These are phyloP conservation scores for Neospermospora avenae DNA, from an alignment of 2,329 filamentous ascomycete genomes.

Conservation along the genomic window DNA sequence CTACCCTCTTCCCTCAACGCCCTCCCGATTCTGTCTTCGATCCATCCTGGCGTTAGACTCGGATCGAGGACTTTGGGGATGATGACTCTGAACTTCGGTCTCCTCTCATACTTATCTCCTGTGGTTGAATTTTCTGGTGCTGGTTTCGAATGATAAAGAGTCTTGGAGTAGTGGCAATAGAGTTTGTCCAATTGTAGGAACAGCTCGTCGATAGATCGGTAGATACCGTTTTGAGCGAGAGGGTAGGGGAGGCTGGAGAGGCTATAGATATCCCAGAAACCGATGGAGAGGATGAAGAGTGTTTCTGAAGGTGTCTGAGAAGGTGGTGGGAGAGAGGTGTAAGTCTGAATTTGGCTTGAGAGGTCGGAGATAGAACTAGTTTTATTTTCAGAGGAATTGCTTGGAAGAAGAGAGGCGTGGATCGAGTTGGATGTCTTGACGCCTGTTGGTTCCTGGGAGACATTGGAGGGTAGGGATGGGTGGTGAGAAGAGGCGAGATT, in stretches of 20 bases:
- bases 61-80: conserved; percentile 52
- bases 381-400: not conserved
- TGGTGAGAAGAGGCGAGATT: conserved; percentile 30
- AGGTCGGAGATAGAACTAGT: conserved; percentile 28
- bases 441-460: conserved; percentile 25
- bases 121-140: not conserved
- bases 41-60: conserved; percentile 53
- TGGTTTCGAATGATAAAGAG: not conserved
- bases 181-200: conserved; percentile 32
- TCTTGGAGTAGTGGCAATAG: conserved; percentile 23
- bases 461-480: conserved; percentile 18
- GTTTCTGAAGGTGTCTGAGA: conserved; percentile 18
- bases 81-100: conserved; percentile 45
- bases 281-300: conserved; percentile 32
- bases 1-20: conserved; percentile 19
- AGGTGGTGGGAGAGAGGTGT: conserved; percentile 24
- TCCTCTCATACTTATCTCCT: not conserved
- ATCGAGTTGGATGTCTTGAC: conserved; percentile 26
- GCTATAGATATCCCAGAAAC: conserved; percentile 36
- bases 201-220: conserved; percentile 24
- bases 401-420: conserved; percentile 14
- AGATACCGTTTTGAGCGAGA: conserved; percentile 17
- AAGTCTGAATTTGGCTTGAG: conserved; percentile 29
- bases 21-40: no score
- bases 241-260: conserved; percentile 25